These are phyloP conservation scores for Cystobasidium pallidum DNA, from an alignment of 1,284 basidiomycete species.

Conservation along the genomic window DNA sequence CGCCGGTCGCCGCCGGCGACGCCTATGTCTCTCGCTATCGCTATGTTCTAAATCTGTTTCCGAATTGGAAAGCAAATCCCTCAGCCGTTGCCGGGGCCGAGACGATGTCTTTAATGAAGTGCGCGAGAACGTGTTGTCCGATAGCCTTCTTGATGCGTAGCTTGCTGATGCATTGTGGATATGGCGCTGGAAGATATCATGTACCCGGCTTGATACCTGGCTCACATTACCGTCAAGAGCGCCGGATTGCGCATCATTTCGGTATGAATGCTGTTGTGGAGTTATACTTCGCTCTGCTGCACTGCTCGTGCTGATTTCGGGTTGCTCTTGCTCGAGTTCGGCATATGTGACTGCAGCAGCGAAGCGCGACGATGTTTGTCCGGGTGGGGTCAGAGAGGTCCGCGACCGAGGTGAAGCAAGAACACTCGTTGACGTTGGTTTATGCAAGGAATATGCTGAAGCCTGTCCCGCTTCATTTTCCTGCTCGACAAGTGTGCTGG, in stretches of 20 bases:
- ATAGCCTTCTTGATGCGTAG: neutral
- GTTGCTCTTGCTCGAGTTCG: neutral
- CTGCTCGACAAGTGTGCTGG: constrained; percentile 6
- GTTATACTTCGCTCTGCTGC: constrained; percentile 16
- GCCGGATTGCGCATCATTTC: neutral
- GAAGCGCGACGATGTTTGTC: constrained; percentile 13
- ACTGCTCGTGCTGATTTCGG: neutral
- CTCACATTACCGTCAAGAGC: neutral
- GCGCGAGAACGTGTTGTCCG: neutral
- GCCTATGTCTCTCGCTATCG: neutral
- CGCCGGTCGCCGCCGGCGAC: neutral
- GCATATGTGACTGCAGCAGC: constrained; percentile 16
- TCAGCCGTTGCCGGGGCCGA: constrained; percentile 32
- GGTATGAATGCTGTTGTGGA: constrained; percentile 18
- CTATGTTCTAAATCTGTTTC: neutral
- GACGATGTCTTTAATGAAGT: neutral
- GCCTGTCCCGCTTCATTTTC: neutral
- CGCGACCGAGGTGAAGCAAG: neutral
- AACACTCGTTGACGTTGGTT: neutral
- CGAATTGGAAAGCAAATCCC: constrained; percentile 19
- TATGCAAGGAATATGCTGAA: neutral
- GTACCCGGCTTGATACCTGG: constrained; percentile 9
- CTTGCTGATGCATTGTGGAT: constrained; percentile 39
- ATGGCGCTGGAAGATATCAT: constrained; percentile 32
- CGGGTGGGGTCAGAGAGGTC: neutral